These are phyloP conservation scores for Pyrus pyrifolia DNA, from an alignment of 306 rosid species.

Conservation along the genomic window DNA sequence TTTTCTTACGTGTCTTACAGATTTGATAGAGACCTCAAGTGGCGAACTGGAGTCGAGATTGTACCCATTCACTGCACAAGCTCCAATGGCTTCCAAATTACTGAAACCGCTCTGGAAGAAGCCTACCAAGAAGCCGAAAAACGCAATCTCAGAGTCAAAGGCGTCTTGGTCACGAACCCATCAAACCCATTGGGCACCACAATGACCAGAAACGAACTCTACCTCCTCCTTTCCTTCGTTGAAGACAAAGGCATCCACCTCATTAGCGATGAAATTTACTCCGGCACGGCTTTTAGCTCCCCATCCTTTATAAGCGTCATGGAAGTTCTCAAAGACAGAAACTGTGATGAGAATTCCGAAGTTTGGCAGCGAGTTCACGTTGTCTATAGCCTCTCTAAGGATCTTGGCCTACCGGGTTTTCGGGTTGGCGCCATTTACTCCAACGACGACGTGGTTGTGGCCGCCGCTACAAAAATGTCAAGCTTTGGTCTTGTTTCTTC, in stretches of 20 bases:
- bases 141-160: constrained; percentile 63
- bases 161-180: constrained; percentile 77
- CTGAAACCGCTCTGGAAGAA: constrained; percentile 45
- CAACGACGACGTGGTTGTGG: constrained; percentile 46
- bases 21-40: constrained; percentile 81
- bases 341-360: constrained; percentile 5
- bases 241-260: constrained; percentile 55
- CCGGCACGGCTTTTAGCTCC: constrained; percentile 69
- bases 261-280: constrained; percentile 80
- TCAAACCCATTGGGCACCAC: constrained; percentile 81
- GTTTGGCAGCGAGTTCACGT: constrained; percentile 52
- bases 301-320: constrained; percentile 57
- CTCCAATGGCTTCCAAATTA: constrained; percentile 63
- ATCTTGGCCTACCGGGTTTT: constrained; percentile 83
- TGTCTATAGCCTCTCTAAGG: constrained; percentile 79
- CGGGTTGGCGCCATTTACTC: constrained; percentile 80
- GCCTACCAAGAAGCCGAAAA: constrained; percentile 54
- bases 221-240: constrained; percentile 54
- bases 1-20: constrained; percentile 40
- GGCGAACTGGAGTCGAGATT: constrained; percentile 74
- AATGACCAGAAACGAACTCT: constrained; percentile 39
- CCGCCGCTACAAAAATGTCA: constrained; percentile 78
- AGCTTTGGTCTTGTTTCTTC: constrained; percentile 81
- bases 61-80: constrained; percentile 80
- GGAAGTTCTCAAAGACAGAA: constrained; percentile 58